Base-by-base conservation (phyloP, 208 protist species). In the Trypanosoma cruzi region DNA sequence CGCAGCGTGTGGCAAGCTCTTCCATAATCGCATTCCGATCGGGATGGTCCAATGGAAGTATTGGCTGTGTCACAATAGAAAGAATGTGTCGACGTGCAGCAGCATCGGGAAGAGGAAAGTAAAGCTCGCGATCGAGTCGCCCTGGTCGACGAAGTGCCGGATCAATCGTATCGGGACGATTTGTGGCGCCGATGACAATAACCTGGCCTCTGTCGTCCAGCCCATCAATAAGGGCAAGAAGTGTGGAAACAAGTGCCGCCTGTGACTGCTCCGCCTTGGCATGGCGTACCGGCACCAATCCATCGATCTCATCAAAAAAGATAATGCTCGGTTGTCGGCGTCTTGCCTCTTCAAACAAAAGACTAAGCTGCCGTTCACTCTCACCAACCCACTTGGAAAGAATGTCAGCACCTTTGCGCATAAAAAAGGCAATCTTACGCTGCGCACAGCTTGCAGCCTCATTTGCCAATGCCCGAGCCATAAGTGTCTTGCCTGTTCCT, bases 261-360 rank as follows among this genome's bases (percentile, higher is more conserved):
- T 94, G 88, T 16, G 88, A 84, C 68, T 94, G 88, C 68, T 94
- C 90, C 28, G 81, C 74, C 68, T 92, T 94, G 18, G 83, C 73
- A 76, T 94, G 86, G 36, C 90, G 81, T 53, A 79, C 74, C 13
- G 90, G 90, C 3, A 85, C 90, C 3, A 99, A 86, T 8, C 98
- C 98, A 84, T 99, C 99, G 22, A 99, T 93, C 83, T 99, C 99
- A 83, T 99, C 99, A 64, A 99, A 98, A 81, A 99, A 99, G 56
- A 99, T 99, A 66, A 99, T 99, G 66, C 97, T 92, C 54, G 97
- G 95, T 69, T 95, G 87, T 48, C 90, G 82, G 28, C 94, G 81
- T 64, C 95, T 79, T 10, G 99, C 98, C 87, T 99, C 90, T 52
- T 99, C 93, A 75, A 99, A 99, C 16, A 99, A 87, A 42, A 90